Evolutionary conservation across 2,329 filamentous ascomycete genomes (phyloP), one percentile per base, ranked within the genome.

Genomic region (Fusarium pilosicola): DNA sequence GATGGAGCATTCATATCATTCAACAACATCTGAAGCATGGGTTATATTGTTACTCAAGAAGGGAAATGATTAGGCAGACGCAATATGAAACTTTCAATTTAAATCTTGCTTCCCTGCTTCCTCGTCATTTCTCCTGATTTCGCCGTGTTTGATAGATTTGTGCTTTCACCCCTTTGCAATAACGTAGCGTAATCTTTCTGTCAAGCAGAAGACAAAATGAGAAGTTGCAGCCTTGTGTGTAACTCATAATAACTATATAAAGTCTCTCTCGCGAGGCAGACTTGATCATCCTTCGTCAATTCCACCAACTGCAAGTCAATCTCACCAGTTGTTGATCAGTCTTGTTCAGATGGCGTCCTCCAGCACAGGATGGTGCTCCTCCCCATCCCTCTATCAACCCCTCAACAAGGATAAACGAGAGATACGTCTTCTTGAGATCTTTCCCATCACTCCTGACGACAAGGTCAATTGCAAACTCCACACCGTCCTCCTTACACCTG

Each of bases 361-460:
- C 24, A 26, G 17, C 7, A 45, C 15, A 24, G 42, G 6, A 18
- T 11, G 2, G 5, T 5, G 42, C 1, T 11, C 6, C 3, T 14
- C 6, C 10, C n/a, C 30, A 6, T 8, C 15, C 7, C 28, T 62
- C 24, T 52, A 63, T 4, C 39, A 20, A 22, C 57, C 49, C 1
- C 48, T 68, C 17, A 22, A 67, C 15, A 54, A 26, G 7, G 9
- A 46, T 17, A 5, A 30, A 9, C 18, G 41, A 3, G 41, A 60
- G 1, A 68, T 67, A 11, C 55, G 62, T 4, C 54, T 66, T 24
- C 26, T 70, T 13, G 38, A 70, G 2, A 65, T 64, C 10, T 7
- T 55, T 5, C 36, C 52, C 20, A 20, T 18, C 0, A 12, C 44
- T 1, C 18, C 28, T 4, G 11, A 38, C 0, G 38, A 41, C 15